Evolutionary conservation across 1,139 yeast species (phyloP).

Genomic region (Sugiyamaella castrensis): DNA sequence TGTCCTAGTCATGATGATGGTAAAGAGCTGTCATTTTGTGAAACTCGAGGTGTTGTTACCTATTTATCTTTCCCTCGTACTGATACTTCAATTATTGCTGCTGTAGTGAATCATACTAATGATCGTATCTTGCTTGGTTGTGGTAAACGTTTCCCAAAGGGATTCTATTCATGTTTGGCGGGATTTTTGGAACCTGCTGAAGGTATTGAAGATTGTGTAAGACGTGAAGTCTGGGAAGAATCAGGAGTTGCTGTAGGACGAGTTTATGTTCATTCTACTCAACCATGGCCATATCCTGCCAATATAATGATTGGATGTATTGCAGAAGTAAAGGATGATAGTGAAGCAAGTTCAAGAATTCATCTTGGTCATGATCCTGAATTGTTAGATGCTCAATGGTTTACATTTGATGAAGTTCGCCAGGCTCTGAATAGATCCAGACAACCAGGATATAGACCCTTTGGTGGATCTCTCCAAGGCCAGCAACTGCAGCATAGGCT

Average conservation of each 20-base stretch:
- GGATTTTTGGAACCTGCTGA: constrained; percentile 97
- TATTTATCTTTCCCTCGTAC: constrained; percentile 85
- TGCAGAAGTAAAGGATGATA: constrained; percentile 61
- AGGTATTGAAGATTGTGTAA: constrained; percentile 81
- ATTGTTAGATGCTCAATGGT: constrained; percentile 82
- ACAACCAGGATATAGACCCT: constrained; percentile 17
- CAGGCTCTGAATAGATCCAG: constrained; percentile 45
- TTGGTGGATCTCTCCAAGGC: constrained; percentile 2
- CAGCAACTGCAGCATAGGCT: constrained; percentile 29
- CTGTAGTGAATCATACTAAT: constrained; percentile 61
- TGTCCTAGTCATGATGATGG: constrained; percentile 48
- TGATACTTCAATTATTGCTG: constrained; percentile 82
- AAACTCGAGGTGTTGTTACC: constrained; percentile 38
- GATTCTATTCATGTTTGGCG: constrained; percentile 75
- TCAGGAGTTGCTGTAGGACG: constrained; percentile 71
- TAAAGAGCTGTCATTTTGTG: constrained; percentile 31
- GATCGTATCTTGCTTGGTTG: constrained; percentile 70
- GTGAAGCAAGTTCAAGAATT: constrained; percentile 48
- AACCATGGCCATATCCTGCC: constrained; percentile 97
- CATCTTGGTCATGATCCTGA: constrained; percentile 81
- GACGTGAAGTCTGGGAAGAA: constrained; percentile 93
- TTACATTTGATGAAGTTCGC: constrained; percentile 53
- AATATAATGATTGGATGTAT: constrained; percentile 77
- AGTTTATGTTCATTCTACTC: constrained; percentile 64
- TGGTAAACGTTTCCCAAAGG: constrained; percentile 53